phyloP scores from a whole-genome alignment of 169 alveolate genomes.

The Eimeria necatrix region DNA sequence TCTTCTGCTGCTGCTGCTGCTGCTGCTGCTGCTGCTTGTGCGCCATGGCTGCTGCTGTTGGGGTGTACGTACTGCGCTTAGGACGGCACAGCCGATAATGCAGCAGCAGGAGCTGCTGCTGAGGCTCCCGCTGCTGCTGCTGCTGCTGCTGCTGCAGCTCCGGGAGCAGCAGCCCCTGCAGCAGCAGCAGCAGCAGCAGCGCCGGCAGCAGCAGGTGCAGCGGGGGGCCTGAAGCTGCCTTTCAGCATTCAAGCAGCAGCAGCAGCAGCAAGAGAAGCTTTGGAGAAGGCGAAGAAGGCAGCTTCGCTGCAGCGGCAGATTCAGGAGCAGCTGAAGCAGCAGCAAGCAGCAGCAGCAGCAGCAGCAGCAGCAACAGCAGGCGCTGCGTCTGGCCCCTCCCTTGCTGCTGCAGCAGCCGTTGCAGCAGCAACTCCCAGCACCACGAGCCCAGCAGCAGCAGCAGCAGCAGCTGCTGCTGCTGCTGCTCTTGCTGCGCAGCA shows the following conservation, averaged over 20 bases:
- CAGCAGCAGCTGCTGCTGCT: constrained; percentile 22
- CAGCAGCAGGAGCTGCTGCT: background rate
- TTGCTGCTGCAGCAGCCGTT: background rate
- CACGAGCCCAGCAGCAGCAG: constrained; percentile 32
- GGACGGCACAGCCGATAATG: background rate
- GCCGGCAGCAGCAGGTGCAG: background rate
- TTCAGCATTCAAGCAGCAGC: constrained; percentile 14
- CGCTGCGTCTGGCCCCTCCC: background rate
- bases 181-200: constrained; percentile 43
- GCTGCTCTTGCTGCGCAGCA: constrained; percentile 25
- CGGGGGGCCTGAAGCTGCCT: background rate
- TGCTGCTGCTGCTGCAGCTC: background rate
- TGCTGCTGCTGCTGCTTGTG: too few species aligned
- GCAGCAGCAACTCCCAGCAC: constrained; percentile 13
- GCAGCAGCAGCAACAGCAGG: background rate
- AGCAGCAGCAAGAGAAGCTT: constrained; percentile 42
- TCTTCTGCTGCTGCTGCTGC: too few species aligned
- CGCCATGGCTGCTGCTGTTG: too few species aligned
- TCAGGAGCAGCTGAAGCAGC: constrained; percentile 50
- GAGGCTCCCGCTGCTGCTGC: background rate
- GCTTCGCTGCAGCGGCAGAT: constrained; percentile 40
- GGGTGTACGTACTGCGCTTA: background rate
- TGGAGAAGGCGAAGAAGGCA: background rate
- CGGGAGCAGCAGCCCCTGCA: background rate
- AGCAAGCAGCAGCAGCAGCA: constrained; percentile 49